Percentiles rank a stretch among this genome's conserved stretches.
Conservation (phyloP, 805 yeast genomes). For the Yarrowia sp. region DNA sequence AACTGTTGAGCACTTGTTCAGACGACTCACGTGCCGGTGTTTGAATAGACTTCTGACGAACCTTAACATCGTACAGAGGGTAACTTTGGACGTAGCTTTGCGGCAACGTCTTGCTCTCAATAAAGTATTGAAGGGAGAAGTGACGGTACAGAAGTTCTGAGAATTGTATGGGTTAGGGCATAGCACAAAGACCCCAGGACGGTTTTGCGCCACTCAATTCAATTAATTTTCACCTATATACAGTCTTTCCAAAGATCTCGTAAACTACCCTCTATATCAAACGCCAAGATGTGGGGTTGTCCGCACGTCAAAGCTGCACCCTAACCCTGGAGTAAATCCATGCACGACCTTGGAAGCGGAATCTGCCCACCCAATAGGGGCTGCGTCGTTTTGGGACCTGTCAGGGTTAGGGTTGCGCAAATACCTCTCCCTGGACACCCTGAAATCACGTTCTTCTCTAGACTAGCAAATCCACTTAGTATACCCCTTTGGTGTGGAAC, state of each 20-base stretch:
- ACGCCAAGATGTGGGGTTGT: conserved; percentile 18
- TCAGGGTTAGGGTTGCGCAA: neutral
- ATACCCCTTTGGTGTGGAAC: neutral
- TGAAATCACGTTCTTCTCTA: too few relatives aligned
- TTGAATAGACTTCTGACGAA: neutral
- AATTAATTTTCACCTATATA: neutral
- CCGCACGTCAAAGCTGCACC: neutral
- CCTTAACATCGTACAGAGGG: neutral
- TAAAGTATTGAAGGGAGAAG: neutral
- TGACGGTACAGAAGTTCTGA: neutral
- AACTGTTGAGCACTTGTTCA: neutral
- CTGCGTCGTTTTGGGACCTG: too few relatives aligned
- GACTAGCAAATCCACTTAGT: neutral
- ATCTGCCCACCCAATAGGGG: too few relatives aligned
- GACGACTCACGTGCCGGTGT: neutral
- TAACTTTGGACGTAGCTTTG: neutral
- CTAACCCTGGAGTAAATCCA: neutral
- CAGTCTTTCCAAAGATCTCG: neutral
- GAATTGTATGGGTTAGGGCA: neutral
- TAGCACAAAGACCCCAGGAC: too few relatives aligned
- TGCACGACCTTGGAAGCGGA: too few relatives aligned
- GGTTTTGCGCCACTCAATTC: too few relatives aligned
- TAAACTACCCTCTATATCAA: neutral
- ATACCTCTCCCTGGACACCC: too few relatives aligned
- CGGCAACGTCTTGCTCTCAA: conserved; percentile 11